phyloP scores from a whole-genome alignment of 1,284 basidiomycete genomes.

The Thelephora terrestris region DNA sequence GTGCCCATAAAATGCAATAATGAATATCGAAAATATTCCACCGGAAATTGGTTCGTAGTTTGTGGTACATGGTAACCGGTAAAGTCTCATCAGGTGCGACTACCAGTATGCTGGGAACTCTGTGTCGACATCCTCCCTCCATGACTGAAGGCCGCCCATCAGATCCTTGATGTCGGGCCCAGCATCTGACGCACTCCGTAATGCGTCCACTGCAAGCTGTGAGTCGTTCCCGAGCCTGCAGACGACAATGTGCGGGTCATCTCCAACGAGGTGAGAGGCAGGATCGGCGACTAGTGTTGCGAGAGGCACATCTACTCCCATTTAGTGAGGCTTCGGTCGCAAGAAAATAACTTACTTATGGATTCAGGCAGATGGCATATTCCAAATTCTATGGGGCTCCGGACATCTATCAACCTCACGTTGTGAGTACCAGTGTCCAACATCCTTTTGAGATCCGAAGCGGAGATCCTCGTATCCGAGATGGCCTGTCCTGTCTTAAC shows the following conservation, averaged over 20 bases:
- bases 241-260: conserved; percentile 41
- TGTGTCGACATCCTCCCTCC: conserved; percentile 63
- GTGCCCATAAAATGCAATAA: too few relatives aligned
- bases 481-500: conserved; percentile 36
- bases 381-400: conserved; percentile 73
- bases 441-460: conserved; percentile 33
- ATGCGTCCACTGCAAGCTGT: conserved; percentile 68
- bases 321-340: conserved; percentile 2
- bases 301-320: conserved; percentile 57
- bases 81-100: too few relatives aligned
- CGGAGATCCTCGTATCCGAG: conserved; percentile 33
- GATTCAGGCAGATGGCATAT: conserved; percentile 78
- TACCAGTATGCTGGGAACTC: conserved; percentile 69
- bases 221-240: conserved; percentile 94
- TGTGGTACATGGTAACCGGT: too few relatives aligned
- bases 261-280: conserved; percentile 23
- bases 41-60: too few relatives aligned
- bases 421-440: conserved; percentile 21
- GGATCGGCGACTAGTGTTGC: conserved; percentile 52
- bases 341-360: conserved; percentile 44
- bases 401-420: conserved; percentile 70
- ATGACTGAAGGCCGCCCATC: conserved; percentile 70
- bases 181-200: conserved; percentile 34
- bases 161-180: conserved; percentile 50
- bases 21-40: not conserved